Evolutionary conservation across 2,329 filamentous ascomycete genomes (phyloP).

Genomic region (Xylaria sp.): DNA sequence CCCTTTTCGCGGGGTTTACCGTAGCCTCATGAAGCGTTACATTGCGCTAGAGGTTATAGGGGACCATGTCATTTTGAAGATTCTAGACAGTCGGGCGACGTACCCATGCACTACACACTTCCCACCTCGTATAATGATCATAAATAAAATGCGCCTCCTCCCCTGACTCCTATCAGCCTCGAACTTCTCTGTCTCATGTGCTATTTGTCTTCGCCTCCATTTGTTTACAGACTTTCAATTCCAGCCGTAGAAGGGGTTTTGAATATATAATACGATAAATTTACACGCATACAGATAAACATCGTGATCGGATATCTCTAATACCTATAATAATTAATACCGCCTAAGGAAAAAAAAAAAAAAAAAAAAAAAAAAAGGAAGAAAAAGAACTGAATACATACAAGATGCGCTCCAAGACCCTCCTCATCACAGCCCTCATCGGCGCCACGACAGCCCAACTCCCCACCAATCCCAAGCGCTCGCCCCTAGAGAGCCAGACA

Average conservation of each 20-base stretch:
- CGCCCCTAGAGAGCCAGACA: conserved; percentile 14
- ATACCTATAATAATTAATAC: not conserved
- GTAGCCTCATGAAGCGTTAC: too few species aligned
- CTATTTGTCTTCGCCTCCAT: not conserved
- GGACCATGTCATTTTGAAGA: not conserved
- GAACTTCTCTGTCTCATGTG: not conserved
- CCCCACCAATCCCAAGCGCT: conserved; percentile 37
- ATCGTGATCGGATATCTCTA: not conserved
- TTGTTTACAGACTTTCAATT: not conserved
- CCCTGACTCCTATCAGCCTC: not conserved
- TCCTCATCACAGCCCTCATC: conserved; percentile 37
- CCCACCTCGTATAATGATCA: too few species aligned
- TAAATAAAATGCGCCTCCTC: not conserved
- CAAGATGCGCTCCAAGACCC: conserved; percentile 34
- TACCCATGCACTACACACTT: not conserved
- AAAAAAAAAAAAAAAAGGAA: not conserved
- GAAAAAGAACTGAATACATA: not conserved
- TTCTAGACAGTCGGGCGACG: not conserved
- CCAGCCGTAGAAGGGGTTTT: not conserved
- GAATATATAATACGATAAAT: not conserved
- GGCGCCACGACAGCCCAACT: conserved; percentile 40
- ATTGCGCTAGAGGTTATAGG: not conserved
- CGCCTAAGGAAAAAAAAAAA: not conserved
- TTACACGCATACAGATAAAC: not conserved
- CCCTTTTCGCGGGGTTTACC: too few species aligned